Conservation (phyloP, 345 rosid species). For the Aquilaria malaccensis region DNA sequence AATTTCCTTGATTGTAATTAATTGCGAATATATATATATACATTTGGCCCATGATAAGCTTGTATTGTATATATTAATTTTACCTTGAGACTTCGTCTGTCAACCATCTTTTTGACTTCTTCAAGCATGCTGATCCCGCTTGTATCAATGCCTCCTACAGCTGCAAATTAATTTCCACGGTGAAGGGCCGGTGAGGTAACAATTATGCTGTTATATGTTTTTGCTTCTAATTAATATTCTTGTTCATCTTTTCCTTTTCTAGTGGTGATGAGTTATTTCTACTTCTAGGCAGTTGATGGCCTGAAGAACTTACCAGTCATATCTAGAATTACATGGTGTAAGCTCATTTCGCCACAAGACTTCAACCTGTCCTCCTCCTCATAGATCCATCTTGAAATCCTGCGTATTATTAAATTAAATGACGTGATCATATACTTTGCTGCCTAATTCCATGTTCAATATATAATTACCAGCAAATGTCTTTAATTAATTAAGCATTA, state of each 20-base stretch:
- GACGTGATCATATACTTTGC: not conserved
- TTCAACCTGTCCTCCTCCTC: constrained; percentile 74
- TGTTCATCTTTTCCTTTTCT: not conserved
- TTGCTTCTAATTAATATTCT: not conserved
- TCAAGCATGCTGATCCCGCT: constrained; percentile 93
- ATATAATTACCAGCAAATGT: not conserved
- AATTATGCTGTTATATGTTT: too few species aligned
- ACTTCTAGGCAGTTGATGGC: too few species aligned
- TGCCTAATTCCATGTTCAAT: not conserved
- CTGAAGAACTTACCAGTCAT: constrained; percentile 44
- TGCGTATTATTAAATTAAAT: constrained; percentile 12
- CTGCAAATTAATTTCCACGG: constrained; percentile 22
- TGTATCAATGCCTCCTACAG: constrained; percentile 83
- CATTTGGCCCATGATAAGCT: not conserved
- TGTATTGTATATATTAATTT: not conserved
- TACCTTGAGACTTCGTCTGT: constrained; percentile 68
- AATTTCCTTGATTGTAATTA: not conserved
- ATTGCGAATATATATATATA: not conserved
- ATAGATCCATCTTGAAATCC: constrained; percentile 82
- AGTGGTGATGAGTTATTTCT: not conserved
- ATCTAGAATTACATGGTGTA: constrained; percentile 73
- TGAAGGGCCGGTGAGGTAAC: not conserved
- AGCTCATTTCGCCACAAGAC: constrained; percentile 44
- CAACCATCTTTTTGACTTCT: constrained; percentile 55
- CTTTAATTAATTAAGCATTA: not conserved